phyloP scores from a whole-genome alignment of 805 yeast genomes.

The Metschnikowia aberdeeniae region DNA sequence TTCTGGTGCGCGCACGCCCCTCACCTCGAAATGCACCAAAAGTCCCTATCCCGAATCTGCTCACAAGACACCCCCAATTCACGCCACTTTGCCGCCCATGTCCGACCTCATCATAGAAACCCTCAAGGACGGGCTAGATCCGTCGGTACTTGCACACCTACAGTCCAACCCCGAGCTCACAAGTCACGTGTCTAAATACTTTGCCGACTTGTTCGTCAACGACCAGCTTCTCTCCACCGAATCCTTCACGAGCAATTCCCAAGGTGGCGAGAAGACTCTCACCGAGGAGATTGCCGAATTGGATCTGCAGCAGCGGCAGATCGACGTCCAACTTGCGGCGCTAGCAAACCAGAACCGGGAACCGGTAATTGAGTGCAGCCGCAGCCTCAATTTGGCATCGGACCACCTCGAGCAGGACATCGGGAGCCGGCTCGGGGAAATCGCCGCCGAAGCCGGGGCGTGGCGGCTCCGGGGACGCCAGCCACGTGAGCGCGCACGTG shows the following conservation, averaged over 20 bases:
- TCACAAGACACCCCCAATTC: too few relatives aligned
- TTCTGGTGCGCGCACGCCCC: too few relatives aligned
- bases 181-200: constrained; percentile 24
- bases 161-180: constrained; percentile 19
- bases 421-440: constrained; percentile 16
- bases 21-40: too few relatives aligned
- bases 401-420: constrained; percentile 6
- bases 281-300: constrained; percentile 74
- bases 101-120: constrained; percentile 33
- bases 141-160: constrained; percentile 19
- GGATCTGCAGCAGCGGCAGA: constrained; percentile 49
- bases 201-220: constrained; percentile 43
- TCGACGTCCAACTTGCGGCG: constrained; percentile 45
- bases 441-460: constrained; percentile 7
- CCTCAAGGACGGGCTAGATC: constrained; percentile 26
- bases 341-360: constrained; percentile 41
- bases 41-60: too few relatives aligned
- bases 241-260: constrained; percentile 36
- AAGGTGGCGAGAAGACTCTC: constrained; percentile 26
- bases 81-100: constrained; percentile 16
- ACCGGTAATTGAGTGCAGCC: constrained; percentile 39
- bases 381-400: constrained; percentile 25
- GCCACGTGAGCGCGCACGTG: constrained; percentile 14
- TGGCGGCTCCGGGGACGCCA: constrained; percentile 12
- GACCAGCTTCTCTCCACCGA: constrained; percentile 46